Conservation (phyloP, 164 flowering plant genomes). For the Chloranthus sessilifolius region DNA sequence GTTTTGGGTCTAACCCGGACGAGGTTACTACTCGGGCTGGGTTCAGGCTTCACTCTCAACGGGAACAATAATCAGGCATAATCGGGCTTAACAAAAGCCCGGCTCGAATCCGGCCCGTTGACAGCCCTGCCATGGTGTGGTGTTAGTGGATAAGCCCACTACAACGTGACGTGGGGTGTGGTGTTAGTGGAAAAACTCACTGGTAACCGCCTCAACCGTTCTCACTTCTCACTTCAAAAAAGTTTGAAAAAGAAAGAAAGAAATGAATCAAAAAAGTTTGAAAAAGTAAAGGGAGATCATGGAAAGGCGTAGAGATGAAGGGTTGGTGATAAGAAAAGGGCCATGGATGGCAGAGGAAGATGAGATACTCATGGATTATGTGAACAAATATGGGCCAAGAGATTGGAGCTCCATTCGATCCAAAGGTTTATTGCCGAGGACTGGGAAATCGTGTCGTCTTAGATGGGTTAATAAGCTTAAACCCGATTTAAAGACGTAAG, state of each 20-base stretch:
- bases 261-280: not conserved
- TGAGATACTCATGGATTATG: slow-evolving; percentile 66
- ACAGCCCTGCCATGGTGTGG: too few species aligned
- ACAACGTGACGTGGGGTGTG: too few species aligned
- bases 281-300: slow-evolving; percentile 6
- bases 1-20: too few species aligned
- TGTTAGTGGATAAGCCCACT: too few species aligned
- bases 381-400: slow-evolving; percentile 68
- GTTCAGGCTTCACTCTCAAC: too few species aligned
- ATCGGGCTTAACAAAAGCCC: too few species aligned
- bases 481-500: slow-evolving; percentile 83
- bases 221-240: too few species aligned
- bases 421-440: slow-evolving; percentile 84
- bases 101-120: too few species aligned
- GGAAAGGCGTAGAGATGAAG: slow-evolving; percentile 13
- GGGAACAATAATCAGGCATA: too few species aligned
- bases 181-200: too few species aligned
- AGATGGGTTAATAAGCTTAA: slow-evolving; percentile 95
- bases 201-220: too few species aligned
- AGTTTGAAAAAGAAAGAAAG: not conserved
- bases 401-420: slow-evolving; percentile 99
- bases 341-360: slow-evolving; percentile 96
- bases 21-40: too few species aligned
- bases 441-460: slow-evolving; percentile 96
- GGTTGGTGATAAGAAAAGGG: slow-evolving; percentile 52